Evolutionary conservation across 352 stramenopile genomes (phyloP), one percentile per base, ranked within the genome.

Genomic region (Phytophthora agathidicida): DNA sequence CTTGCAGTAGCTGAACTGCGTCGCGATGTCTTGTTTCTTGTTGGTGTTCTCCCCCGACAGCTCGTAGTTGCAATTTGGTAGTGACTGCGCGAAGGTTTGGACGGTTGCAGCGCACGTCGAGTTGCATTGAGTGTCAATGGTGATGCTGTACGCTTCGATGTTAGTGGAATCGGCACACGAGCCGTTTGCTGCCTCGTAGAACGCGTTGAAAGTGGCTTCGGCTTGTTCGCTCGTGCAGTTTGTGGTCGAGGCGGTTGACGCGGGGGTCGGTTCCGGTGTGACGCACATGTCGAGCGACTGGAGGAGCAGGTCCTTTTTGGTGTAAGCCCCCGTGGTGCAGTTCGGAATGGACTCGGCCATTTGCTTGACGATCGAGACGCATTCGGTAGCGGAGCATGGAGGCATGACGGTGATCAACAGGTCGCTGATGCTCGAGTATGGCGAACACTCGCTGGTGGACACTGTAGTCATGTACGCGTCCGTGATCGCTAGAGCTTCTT

Each of bases 61-160:
- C 3, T 59, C 36, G 26, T 74, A 77, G 37, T 60, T 57, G 47
- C 68, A 74, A 30, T 74, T 61, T 14, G 64, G 64, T 5, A 77
- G 43, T 3, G 44, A 30, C 6, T 57, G 28, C 2, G 45, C 68
- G 6, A 77, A 60, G 7, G 38, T 16, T 17, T 45, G 58, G 9
- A 78, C 27, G 6, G 28, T 22, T 3, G 39, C 17, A 24, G 61
- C 69, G 22, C 69, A 78, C 16, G 38, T 44, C 9, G 65, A 75
- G 42, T 51, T 55, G 49, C 69, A 78, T 23, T 41, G 38, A 3
- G 69, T 70, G 38, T 65, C 47, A 49, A 78, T 72, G 28, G 50
- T 55, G 44, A 78, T 60, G 19, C 44, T 36, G 47, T 62, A 74
- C 32, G 47, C 36, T 35, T 62, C 50, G 39, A 78, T 58, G 7